Percentiles rank a stretch among this genome's conserved stretches.
Conservation (phyloP, 2,329 filamentous ascomycete genomes). For the Colletotrichum trifolii region DNA sequence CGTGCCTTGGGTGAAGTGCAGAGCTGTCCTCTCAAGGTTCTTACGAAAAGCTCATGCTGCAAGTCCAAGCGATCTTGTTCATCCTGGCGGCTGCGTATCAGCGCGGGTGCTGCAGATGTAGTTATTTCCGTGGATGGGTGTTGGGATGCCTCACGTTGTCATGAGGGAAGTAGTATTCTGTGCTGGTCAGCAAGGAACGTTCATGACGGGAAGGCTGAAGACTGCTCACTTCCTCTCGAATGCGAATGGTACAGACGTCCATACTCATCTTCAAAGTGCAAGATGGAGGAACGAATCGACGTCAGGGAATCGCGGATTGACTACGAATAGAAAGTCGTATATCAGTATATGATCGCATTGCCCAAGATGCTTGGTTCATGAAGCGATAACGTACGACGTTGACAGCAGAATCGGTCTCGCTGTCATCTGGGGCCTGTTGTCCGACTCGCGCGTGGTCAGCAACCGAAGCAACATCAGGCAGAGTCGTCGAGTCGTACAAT, state of each 20-base stretch:
- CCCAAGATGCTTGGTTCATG: too few species aligned
- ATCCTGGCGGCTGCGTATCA: background rate
- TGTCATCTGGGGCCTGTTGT: conserved; percentile 21
- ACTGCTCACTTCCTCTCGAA: conserved; percentile 22
- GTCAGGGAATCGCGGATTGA: conserved; percentile 29
- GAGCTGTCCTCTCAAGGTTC: conserved; percentile 47
- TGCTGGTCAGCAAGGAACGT: background rate
- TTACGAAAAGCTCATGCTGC: conserved; percentile 49
- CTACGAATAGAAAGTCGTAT: background rate
- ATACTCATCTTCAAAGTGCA: conserved; percentile 27
- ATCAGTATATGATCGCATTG: background rate
- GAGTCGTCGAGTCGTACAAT: conserved; percentile 12
- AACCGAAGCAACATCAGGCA: background rate
- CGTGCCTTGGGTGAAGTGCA: conserved; percentile 42
- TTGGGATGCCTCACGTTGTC: conserved; percentile 11
- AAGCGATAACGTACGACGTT: conserved; percentile 15
- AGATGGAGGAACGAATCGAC: conserved; percentile 22
- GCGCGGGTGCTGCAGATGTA: too few species aligned
- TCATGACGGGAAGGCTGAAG: too few species aligned
- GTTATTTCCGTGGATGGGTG: too few species aligned
- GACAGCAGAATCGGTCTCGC: conserved; percentile 22
- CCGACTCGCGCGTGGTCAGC: background rate
- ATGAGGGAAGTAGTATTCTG: conserved; percentile 33
- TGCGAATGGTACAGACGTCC: conserved; percentile 29
- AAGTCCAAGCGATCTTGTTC: conserved; percentile 43